Evolutionary conservation across 2,329 filamentous ascomycete species (phyloP), one percentile per base, ranked within the genome.

Genomic region (Aspergillus piperis): DNA sequence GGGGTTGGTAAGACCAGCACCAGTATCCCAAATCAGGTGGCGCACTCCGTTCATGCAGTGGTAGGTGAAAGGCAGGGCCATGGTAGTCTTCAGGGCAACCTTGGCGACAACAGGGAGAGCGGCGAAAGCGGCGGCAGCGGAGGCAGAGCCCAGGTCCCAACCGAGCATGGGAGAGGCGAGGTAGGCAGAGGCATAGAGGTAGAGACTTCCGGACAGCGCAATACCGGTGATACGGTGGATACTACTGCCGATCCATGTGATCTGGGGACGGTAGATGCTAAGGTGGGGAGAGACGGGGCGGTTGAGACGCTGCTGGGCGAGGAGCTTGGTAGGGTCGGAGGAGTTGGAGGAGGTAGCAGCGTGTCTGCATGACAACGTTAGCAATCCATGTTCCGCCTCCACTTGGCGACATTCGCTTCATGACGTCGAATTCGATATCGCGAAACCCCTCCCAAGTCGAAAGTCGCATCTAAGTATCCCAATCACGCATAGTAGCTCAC

Each of bases 281-380:
- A 97, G 86, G 75, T 97, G 92, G 58, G 93, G 93, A 49, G 91
- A 85, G 70, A 96, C 84, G 74, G 93, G 93, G 55, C 93, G 93
- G 72, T 84, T 79, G 58, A 89, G 84, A 71, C 93, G 93, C 83
- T 97, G 93, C 73, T 86, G 82, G 71, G 85, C 88, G 74, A 97
- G 91, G 78, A 96, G 86, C 67, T 75, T 70, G 61, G 62, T 73
- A 11, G 73, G 72, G 57, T 78, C 75, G 60, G 71, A 64, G 47
- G 70, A 65, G 53, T 68, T 71, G 25, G 70, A 57, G 56, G 67
- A 67, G 38, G 75, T 69, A 38, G 73, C 68, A 47, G 70, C 67
- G 62, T 69, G 66, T 70, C 69, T 78, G 58, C 56, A 44, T n/a
- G 39, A 21, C 8, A 15, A 17, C 42, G 48, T 64, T 59, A 65